Percentiles rank a stretch among this genome's conserved stretches.
Conservation (phyloP, 2,329 filamentous ascomycete genomes). For the Ceratocystis harringtonii region DNA sequence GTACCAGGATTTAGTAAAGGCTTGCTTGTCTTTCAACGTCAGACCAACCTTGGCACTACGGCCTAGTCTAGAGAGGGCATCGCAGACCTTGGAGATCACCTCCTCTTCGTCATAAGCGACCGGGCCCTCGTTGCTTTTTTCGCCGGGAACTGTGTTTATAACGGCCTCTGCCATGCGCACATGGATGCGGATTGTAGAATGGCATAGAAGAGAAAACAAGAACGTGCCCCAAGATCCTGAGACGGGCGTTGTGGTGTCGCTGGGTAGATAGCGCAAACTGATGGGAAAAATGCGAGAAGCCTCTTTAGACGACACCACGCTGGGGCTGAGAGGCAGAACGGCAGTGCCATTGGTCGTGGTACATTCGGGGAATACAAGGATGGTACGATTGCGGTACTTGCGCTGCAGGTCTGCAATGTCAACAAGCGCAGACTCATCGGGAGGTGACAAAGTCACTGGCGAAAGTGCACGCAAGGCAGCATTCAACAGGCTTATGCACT, state of each 20-base stretch:
- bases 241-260: conserved; percentile 80
- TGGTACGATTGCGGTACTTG: conserved; percentile 55
- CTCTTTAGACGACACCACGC: conserved; percentile 51
- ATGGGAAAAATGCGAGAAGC: conserved; percentile 74
- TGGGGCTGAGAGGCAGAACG: conserved; percentile 69
- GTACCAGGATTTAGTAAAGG: conserved; percentile 58
- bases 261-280: conserved; percentile 73
- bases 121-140: conserved; percentile 22
- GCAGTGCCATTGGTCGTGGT: conserved; percentile 88
- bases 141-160: conserved; percentile 33
- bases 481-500: conserved; percentile 58
- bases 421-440: conserved; percentile 36
- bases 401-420: conserved; percentile 48
- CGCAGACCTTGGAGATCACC: conserved; percentile 64
- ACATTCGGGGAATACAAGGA: conserved; percentile 86
- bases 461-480: conserved; percentile 62
- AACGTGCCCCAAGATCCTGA: conserved; percentile 59
- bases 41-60: conserved; percentile 79
- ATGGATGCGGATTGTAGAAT: conserved; percentile 75
- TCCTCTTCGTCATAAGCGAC: conserved; percentile 45
- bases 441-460: conserved; percentile 35
- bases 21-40: conserved; percentile 65
- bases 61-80: conserved; percentile 73
- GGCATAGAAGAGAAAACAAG: conserved; percentile 71
- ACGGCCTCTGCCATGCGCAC: conserved; percentile 77